Percentiles rank a stretch among this genome's conserved stretches.
Evolutionary conservation across 768 basidiomycete genomes (phyloP).

Genomic region (Baorangia bicolor): DNA sequence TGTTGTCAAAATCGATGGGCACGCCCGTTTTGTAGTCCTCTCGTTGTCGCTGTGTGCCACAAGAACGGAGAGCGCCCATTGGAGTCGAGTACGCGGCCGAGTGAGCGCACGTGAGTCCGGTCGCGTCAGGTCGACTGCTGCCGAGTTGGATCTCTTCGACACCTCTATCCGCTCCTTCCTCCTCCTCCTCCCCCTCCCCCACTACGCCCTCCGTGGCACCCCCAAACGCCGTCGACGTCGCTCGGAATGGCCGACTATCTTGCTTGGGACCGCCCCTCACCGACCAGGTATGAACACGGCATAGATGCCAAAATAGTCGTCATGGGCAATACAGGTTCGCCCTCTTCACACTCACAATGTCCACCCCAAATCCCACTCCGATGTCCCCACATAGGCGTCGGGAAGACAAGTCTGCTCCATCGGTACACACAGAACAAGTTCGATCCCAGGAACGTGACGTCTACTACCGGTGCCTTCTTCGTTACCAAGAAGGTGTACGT

Average conservation of each 20-base stretch:
- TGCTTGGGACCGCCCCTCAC: conserved; percentile 62
- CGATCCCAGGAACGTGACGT: conserved; percentile 83
- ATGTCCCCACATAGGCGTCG: conserved; percentile 58
- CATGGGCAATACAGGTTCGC: conserved; percentile 76
- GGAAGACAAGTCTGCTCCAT: conserved; percentile 88
- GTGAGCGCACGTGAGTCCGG: conserved; percentile 31
- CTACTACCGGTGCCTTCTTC: conserved; percentile 92
- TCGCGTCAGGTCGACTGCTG: conserved; percentile 31
- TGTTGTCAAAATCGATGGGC: conserved; percentile 37
- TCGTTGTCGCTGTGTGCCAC: conserved; percentile 14
- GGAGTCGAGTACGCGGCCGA: not conserved
- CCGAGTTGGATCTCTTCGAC: conserved; percentile 31
- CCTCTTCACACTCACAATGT: conserved; percentile 10
- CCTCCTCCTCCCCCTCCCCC: conserved; percentile 38
- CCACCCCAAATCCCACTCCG: conserved; percentile 17
- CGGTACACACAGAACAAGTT: conserved; percentile 91
- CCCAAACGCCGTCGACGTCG: conserved; percentile 21
- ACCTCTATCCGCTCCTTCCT: conserved; percentile 28
- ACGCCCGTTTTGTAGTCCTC: conserved; percentile 33
- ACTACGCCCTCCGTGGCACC: conserved; percentile 49
- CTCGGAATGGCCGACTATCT: conserved; percentile 56
- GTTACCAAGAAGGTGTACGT: conserved; percentile 89
- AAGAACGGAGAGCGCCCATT: conserved; percentile 21
- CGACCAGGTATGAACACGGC: conserved; percentile 74
- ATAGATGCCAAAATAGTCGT: conserved; percentile 95